Conservation (phyloP, 1,284 basidiomycete species). For the Leccinum fuscescens region DNA sequence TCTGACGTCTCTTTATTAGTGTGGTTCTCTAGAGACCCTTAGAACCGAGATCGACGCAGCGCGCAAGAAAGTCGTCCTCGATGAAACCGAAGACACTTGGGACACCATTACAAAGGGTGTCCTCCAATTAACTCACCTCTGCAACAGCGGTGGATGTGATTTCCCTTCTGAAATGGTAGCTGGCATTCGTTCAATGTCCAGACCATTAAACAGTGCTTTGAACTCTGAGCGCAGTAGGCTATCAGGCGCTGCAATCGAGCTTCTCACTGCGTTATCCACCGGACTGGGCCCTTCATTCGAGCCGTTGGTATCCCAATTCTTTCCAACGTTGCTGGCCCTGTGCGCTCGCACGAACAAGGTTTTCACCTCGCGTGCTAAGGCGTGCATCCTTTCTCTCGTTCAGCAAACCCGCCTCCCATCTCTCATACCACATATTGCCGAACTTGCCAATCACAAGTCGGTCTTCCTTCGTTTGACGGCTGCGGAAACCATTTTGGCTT, state of each 20-base stretch:
- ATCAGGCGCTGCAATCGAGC: slow-evolving; percentile 69
- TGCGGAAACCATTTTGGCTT: slow-evolving; percentile 62
- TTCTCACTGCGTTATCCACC: slow-evolving; percentile 54
- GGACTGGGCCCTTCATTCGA: slow-evolving; percentile 66
- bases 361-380: slow-evolving; percentile 62
- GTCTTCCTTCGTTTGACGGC: slow-evolving; percentile 59
- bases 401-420: slow-evolving; percentile 68
- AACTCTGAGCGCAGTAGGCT: slow-evolving; percentile 77
- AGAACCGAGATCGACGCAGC: slow-evolving; percentile 42
- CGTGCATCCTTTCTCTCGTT: slow-evolving; percentile 61
- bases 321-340: slow-evolving; percentile 67
- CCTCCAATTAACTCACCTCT: slow-evolving; percentile 51
- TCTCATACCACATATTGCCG: slow-evolving; percentile 62
- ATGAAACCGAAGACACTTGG: slow-evolving; percentile 84
- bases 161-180: slow-evolving; percentile 55
- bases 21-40: slow-evolving; percentile 36
- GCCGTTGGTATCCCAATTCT: slow-evolving; percentile 62
- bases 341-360: slow-evolving; percentile 83
- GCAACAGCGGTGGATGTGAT: slow-evolving; percentile 55
- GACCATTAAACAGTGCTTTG: slow-evolving; percentile 60
- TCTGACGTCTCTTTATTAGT: slow-evolving; percentile 28
- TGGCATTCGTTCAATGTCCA: slow-evolving; percentile 52
- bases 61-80: slow-evolving; percentile 45
- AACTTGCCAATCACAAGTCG: slow-evolving; percentile 67
- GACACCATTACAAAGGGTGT: slow-evolving; percentile 67